A percentile compares a stretch with the other conserved stretches of the same genome.
Evolutionary conservation across 2,329 filamentous ascomycete species (phyloP).

Genomic region (Xylaria sp.): DNA sequence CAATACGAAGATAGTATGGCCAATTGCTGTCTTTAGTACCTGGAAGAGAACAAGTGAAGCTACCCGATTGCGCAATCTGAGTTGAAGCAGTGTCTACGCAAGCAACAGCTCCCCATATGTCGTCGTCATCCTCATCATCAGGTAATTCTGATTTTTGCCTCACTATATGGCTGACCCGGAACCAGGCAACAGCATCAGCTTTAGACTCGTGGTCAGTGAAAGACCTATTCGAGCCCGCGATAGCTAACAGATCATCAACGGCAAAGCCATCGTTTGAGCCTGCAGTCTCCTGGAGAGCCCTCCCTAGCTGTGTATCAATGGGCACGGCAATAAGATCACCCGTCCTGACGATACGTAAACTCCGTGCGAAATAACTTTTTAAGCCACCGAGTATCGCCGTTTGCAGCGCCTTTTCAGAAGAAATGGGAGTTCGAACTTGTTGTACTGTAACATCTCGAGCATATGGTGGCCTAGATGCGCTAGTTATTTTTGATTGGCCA

Average conservation of each 20-base stretch:
- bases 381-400: slow-evolving; percentile 84
- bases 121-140: slow-evolving; percentile 66
- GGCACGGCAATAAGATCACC: slow-evolving; percentile 90
- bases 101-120: slow-evolving; percentile 84
- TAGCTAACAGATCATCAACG: slow-evolving; percentile 72
- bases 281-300: slow-evolving; percentile 77
- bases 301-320: slow-evolving; percentile 83
- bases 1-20: slow-evolving; percentile 87
- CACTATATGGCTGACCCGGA: slow-evolving; percentile 80
- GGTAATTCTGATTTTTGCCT: slow-evolving; percentile 56
- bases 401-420: slow-evolving; percentile 83
- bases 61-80: slow-evolving; percentile 90
- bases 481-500: slow-evolving; percentile 61
- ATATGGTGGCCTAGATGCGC: slow-evolving; percentile 61
- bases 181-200: slow-evolving; percentile 81
- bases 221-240: slow-evolving; percentile 54
- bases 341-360: slow-evolving; percentile 79
- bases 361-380: slow-evolving; percentile 86
- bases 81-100: slow-evolving; percentile 86
- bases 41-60: slow-evolving; percentile 80
- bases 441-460: slow-evolving; percentile 82
- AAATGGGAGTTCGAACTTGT: slow-evolving; percentile 87
- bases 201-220: slow-evolving; percentile 41
- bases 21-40: slow-evolving; percentile 77
- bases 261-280: slow-evolving; percentile 62